Evolutionary conservation across 2,329 filamentous ascomycete species (phyloP), one percentile per base, ranked within the genome.

Genomic region (Biscogniauxia mediterranea): DNA sequence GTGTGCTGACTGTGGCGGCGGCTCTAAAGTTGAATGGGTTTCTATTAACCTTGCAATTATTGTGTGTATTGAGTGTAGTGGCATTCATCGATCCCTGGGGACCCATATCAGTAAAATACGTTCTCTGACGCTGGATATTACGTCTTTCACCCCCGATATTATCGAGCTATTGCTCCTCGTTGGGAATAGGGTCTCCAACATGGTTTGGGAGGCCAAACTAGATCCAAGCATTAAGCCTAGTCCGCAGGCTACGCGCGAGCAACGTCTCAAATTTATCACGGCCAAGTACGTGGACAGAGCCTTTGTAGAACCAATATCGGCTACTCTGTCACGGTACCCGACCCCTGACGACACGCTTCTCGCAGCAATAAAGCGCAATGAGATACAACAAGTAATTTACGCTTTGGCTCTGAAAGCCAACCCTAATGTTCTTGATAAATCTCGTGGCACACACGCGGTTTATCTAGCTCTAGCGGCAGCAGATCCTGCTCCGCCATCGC

Each of bases 41-140:
- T 98, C 95, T 0, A 97, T 99, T 77, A 99, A 99, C 71, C 83
- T 99, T 4, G 95, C 92, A 53, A 97, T 99, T 62, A 89, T 99
- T 58, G 84, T 99, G 20, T 99, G 95, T 78, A 97, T 97, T 73
- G 94, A 99, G 76, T 99, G 95, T 78, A 97, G 93, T 73, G 95
- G 95, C 65, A 97, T 99, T 64, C 95, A 99, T 76, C 88, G 95
- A 51, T 98, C 94, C 1, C 83, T 99, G 3, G 95, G 95, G 13
- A 99, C 95, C 1, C 95, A 99, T 75, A 97, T 99, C 72, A 97
- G 93, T 76, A 99, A 99, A 79, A 88, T 99, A 50, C 90, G 95
- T 58, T 98, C 95, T 13, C 83, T 99, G 51, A 99, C 95, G 0
- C 83, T 99, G 51, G 95, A 99, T 73, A 96, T 96, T 67, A 93